These are phyloP conservation scores for Rhodosporidiobolus odoratus DNA, from an alignment of 768 basidiomycete species.

Conservation along the genomic window DNA sequence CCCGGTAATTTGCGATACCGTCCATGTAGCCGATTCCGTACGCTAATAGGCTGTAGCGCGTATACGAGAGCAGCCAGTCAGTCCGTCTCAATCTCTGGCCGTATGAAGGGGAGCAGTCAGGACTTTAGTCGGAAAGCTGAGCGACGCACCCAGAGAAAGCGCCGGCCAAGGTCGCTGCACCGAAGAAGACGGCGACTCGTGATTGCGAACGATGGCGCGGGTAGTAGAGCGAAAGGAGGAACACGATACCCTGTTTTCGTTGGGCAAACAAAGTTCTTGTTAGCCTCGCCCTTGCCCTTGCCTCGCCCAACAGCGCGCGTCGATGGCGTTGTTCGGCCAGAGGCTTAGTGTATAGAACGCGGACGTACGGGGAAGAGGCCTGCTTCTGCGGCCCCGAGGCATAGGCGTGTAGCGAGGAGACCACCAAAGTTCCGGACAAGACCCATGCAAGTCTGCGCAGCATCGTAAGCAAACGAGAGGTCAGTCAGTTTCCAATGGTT, in stretches of 20 bases:
- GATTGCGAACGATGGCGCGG: conserved; percentile 36
- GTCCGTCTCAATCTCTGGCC: too few species aligned
- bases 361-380: not conserved
- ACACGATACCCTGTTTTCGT: conserved; percentile 9
- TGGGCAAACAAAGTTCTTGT: too few species aligned
- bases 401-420: conserved; percentile 33
- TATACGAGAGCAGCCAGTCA: not conserved
- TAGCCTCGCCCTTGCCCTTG: too few species aligned
- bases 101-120: not conserved
- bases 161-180: conserved; percentile 25
- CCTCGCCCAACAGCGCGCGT: too few species aligned
- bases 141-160: conserved; percentile 16
- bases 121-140: not conserved
- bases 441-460: conserved; percentile 26
- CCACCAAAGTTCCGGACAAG: conserved; percentile 31
- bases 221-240: conserved; percentile 28
- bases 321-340: too few species aligned
- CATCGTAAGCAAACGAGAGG: not conserved
- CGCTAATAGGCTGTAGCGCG: conserved; percentile 28
- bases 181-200: conserved; percentile 41
- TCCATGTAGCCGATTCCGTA: conserved; percentile 39
- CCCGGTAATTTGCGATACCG: conserved; percentile 36
- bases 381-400: conserved; percentile 28
- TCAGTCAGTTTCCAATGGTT: not conserved
- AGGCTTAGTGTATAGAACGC: too few species aligned